Evolutionary conservation across 1,139 yeast species (phyloP), one percentile per base, ranked within the genome.

Genomic region (Hansenula lynferdii): DNA sequence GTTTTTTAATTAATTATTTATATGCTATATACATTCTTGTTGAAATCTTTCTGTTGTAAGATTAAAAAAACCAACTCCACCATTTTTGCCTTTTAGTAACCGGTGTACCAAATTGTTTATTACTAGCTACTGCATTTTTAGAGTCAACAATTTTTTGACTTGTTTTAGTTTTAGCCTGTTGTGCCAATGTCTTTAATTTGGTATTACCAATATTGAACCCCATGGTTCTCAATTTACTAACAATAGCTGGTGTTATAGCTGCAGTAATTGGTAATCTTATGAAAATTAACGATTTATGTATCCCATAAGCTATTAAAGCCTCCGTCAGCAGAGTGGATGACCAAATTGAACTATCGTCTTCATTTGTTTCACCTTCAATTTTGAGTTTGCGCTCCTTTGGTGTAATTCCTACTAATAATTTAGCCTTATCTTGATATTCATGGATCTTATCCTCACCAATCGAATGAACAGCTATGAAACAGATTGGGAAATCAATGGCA

Each of bases 251-350:
- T 0, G 97, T 89, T 16, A 90, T 75, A 6, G 96, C 96, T 0
- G 97, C 97, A 1, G 97, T 83, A 30, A 89, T 62, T 11, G 99
- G 98, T 8, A 92, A 65, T 48, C 99, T 74, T 31, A 87, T 72
- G 49, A 92, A 77, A 31, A 77, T 62, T 45, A 90, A 70, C 6
- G 94, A 77, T 65, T 94, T 92, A 67, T 92, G 98, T 38, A 92
- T 68, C 6, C 96, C 96, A 59, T 92, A 92, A 0, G 98, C 98
- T 47, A 94, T 73, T 16, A 87, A 81, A 51, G 87, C 78, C 60
- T 92, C 97, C 0, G 89, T 77, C 56, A 76, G 61, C 23, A 84
- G 51, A 5, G 76, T 66, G 14, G 64, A 54, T 6, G 69, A 74
- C 51, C 71, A 70, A 63, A 58, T 55, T 16, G 52, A 56, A 5